Base-by-base conservation (phyloP, 2,329 filamentous ascomycete genomes). In the Alternaria panax region DNA sequence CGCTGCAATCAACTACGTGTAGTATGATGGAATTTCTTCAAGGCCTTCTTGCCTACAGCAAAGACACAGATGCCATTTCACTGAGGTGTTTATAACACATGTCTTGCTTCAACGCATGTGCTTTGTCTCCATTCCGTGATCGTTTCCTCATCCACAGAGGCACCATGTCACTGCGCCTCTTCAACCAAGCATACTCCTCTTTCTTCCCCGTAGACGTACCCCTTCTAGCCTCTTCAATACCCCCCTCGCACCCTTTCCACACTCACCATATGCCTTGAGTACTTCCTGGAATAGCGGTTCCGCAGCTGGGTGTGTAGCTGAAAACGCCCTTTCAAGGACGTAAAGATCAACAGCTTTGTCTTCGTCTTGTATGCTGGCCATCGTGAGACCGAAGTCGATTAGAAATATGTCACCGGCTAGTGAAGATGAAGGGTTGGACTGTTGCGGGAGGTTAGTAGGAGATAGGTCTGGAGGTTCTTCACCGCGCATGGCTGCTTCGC, bases 321-420 rank as follows among this genome's bases (percentile, higher is more conserved):
- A 91, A 82, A 98, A 98, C 1, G 95, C 95, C 53, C 95, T 84
- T 79, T 99, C 95, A 46, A 99, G 83, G 11, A 99, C 95, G 78
- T 99, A 99, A 54, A 99, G 79, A 81, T 99, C 95, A 38, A 99
- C 95, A 0, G 95, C 95, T 55, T 93, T 87, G 75, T 99, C 95
- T 80, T 99, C 95, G 55, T 97, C 94, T 65, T 91, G 88, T 18
- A 87, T 81, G 62, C 89, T 92, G 79, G 94, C 90, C 68, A 87
- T 90, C 14, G 93, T 93, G 20, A 99, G 86, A 0, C 95, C 95
- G 74, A 99, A 96, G 80, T 99, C 95, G 75, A 98, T 98, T 36
- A 98, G 83, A 22, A 96, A 88, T 58, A 99, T 86, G 53, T 96
- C 90, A 2, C 92, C 93, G 1, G 86, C 83, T 57, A 86, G 74